Percentiles rank a stretch among this genome's conserved stretches.
Conservation (phyloP, 192 early-diverging fungal species). For the Diversispora eburnea region DNA sequence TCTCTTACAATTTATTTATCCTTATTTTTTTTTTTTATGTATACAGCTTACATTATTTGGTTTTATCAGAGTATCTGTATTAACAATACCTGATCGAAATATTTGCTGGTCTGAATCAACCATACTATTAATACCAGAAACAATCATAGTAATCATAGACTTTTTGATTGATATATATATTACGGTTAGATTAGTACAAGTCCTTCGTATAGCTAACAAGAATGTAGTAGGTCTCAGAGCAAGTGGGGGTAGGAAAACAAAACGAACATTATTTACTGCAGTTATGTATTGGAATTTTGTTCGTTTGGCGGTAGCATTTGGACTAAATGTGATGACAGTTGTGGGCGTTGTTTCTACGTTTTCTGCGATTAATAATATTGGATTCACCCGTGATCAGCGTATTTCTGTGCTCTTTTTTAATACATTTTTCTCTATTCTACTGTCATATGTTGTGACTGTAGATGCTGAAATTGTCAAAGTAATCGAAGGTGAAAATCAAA, state of each 20-base stretch:
- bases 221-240: no score
- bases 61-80: neutral
- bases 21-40: neutral
- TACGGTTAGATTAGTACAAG: no score
- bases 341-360: no score
- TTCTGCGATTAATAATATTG: no score
- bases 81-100: neutral
- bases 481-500: neutral
- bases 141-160: neutral
- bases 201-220: no score
- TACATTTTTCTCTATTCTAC: neutral
- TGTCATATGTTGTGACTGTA: constrained; percentile 16
- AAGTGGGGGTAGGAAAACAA: no score
- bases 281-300: no score
- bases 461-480: constrained; percentile 27
- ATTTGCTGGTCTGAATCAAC: no score
- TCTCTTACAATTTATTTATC: neutral
- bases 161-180: neutral
- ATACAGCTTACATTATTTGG: neutral
- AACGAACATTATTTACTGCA: no score
- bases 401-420: no score
- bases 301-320: neutral
- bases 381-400: no score
- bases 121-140: neutral
- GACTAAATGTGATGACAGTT: neutral